Evolutionary conservation across 352 stramenopile genomes (phyloP), one percentile per base, ranked within the genome.

Genomic region (Pythium sukuiense): DNA sequence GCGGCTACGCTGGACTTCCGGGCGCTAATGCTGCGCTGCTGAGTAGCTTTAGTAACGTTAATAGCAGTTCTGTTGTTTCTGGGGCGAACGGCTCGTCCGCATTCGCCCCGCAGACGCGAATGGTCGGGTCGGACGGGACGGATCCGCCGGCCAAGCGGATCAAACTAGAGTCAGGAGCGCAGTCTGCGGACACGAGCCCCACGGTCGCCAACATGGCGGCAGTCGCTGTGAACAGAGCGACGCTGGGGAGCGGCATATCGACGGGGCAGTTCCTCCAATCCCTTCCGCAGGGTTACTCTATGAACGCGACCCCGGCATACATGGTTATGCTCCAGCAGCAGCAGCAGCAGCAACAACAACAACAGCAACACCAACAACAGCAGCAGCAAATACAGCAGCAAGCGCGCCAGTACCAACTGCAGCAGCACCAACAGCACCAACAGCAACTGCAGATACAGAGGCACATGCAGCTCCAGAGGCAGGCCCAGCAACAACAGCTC

Each of bases 261-360:
- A 73, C 64, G n/a, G 63, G 67, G n/a, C 52, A 67, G 64, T 77
- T 77, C 37, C 27, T 76, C n/a, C 70, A 85, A 57, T 56, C 77
- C 55, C 65, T 81, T 39, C 70, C 62, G 27, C 58, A 72, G 18
- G 62, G 57, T 43, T 71, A 75, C 48, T 24, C 73, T 39, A 41
- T 52, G 11, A 48, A 62, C 24, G 29, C 26, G 52, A 52, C 58
- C 3, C 77, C 78, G 24, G 55, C 68, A 43, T 66, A 73, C 29
- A 72, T 83, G 67, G 54, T 65, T 20, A 57, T 73, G 65, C 20
- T 70, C 24, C 55, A 66, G 46, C 53, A 59, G 53, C 56, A 72
- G 32, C 72, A 70, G 32, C 32, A 37, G 32, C 32, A 37, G 32
- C 32, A 37, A 9, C 32, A 37, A 9, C 32, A 41, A 41, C 35